Evolutionary conservation across 805 yeast species (phyloP), one percentile per base, ranked within the genome.

Genomic region (Candida adriatica): DNA sequence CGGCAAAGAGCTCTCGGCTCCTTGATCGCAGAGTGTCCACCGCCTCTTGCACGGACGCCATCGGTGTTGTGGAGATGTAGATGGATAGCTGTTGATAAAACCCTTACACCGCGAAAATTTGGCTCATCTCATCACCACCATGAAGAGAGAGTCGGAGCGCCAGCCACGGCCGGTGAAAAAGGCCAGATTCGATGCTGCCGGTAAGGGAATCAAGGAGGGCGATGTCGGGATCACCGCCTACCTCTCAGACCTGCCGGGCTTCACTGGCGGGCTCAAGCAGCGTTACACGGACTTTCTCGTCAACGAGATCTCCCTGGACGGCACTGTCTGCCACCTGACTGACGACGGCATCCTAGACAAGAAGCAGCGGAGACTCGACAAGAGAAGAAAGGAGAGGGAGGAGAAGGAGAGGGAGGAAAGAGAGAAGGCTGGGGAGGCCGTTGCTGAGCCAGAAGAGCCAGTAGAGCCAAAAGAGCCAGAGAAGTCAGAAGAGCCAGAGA

Each of bases 211-310:
- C 29, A 69, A 66, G 31, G 96, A 88, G 51, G 22, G 42, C 2
- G 94, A 87, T 53, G 98, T 92, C 8, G 98, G 98, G 6, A 90
- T 92, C 42, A 76, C 85, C 1, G 73, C 73, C 31, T 88, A 62
- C 46, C 58, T 86, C 21, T 73, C 75, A 29, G 66, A 61, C 5
- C 46, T 64, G 16, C 56, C 64, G 8, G 94, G 96, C 4, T 85
- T 92, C 42, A 54, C 56, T 13, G 98, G 97, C 3, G 67, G 70
- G 10, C 64, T 92, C 46, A 92, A 92, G 56, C 94, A 84, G 51
- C 66, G 96, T 39, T 88, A 87, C 58, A 79, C 95, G 9, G 99
- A 92, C 54, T 92, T 92, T 54, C 68, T 85, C 51, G 99, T 92
- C 27, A 85, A 87, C 56, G 99, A 92, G 56, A 80, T 92, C 35